phyloP scores from a whole-genome alignment of 1,139 yeast species.

The Yamadazyma diddensiae region DNA sequence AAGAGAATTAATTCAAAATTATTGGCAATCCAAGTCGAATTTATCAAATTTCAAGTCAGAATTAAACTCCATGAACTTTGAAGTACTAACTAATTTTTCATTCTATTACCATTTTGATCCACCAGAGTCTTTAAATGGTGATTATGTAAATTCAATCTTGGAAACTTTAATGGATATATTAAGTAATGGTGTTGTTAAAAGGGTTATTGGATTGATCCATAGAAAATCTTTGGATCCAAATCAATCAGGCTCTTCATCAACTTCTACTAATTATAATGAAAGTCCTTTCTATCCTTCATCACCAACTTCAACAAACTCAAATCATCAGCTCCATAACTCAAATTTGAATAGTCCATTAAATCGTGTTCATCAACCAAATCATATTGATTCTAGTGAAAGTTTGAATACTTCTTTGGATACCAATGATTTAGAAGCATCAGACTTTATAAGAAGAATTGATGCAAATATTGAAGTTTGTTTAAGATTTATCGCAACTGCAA shows the following conservation, averaged over 20 bases:
- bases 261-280: neutral
- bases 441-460: conserved; percentile 13
- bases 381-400: conserved; percentile 3
- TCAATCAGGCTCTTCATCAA: conserved; percentile 8
- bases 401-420: conserved; percentile 1
- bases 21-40: conserved; percentile 25
- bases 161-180: conserved; percentile 21
- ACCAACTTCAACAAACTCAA: neutral
- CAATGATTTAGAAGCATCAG: conserved; percentile 3
- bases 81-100: conserved; percentile 21
- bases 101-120: conserved; percentile 22
- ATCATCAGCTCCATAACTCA: neutral
- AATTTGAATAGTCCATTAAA: neutral
- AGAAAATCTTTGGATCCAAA: conserved; percentile 16
- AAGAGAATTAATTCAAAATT: conserved; percentile 24
- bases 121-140: conserved; percentile 18
- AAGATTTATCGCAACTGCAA: conserved; percentile 53
- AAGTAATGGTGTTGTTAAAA: conserved; percentile 22
- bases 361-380: neutral
- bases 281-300: conserved; percentile 1
- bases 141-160: conserved; percentile 15
- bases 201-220: conserved; percentile 20
- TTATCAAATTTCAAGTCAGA: conserved; percentile 12
- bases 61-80: conserved; percentile 14
- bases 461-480: conserved; percentile 20